phyloP scores from a whole-genome alignment of 2,329 filamentous ascomycete species.

The Talaromyces sp. region DNA sequence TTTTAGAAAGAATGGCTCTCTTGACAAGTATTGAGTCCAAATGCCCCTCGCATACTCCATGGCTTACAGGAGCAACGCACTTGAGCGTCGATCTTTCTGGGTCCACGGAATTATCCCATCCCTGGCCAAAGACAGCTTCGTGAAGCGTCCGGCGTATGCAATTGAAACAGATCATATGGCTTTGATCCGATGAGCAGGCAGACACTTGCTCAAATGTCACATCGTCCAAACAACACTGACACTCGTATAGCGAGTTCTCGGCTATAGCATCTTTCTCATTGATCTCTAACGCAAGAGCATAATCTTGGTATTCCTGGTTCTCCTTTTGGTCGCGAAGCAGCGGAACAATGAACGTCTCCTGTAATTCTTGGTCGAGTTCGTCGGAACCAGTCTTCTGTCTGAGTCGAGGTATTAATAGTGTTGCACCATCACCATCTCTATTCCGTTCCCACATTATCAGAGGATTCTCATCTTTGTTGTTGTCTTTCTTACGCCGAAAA shows the following conservation, averaged over 20 bases:
- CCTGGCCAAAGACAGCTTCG: constrained; percentile 89
- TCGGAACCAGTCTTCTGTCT: constrained; percentile 39
- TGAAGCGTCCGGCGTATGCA: constrained; percentile 79
- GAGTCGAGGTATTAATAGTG: constrained; percentile 28
- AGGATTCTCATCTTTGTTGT: constrained; percentile 36
- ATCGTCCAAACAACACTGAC: constrained; percentile 48
- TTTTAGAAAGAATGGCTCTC: constrained; percentile 67
- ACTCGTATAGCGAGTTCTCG: constrained; percentile 45
- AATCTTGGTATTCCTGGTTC: constrained; percentile 38
- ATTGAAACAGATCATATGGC: constrained; percentile 55
- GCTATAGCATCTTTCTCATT: constrained; percentile 44
- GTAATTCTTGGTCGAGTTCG: constrained; percentile 45
- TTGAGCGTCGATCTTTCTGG: constrained; percentile 68
- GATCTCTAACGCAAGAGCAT: constrained; percentile 39
- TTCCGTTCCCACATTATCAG: constrained; percentile 39
- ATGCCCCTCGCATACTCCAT: constrained; percentile 67
- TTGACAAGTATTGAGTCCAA: constrained; percentile 67
- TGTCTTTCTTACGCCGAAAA: constrained; percentile 39
- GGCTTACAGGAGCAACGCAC: constrained; percentile 72
- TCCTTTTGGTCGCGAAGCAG: constrained; percentile 33
- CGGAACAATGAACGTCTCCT: constrained; percentile 37
- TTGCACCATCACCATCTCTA: constrained; percentile 26
- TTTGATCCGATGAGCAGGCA: constrained; percentile 38
- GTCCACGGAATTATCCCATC: constrained; percentile 79
- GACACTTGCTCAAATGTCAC: constrained; percentile 48